These are phyloP conservation scores for Fusarium begoniae DNA, from an alignment of 2,329 filamentous ascomycete genomes.

Conservation along the genomic window DNA sequence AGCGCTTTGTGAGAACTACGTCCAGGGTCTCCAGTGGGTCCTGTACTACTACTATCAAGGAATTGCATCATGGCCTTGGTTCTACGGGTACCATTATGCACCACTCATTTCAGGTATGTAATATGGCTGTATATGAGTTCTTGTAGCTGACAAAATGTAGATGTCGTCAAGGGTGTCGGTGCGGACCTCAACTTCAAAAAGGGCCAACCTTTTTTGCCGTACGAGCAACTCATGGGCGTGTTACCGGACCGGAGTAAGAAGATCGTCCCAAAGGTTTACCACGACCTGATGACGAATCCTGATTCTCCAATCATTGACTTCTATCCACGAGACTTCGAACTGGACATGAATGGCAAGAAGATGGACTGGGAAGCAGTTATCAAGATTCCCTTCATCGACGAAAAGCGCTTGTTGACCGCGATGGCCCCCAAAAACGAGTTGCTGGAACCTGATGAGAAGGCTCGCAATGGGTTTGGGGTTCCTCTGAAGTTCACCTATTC, in stretches of 20 bases:
- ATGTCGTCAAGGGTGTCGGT: conserved; percentile 86
- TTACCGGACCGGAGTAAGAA: conserved; percentile 96
- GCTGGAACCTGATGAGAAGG: conserved; percentile 80
- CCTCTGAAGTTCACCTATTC: conserved; percentile 93
- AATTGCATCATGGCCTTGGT: conserved; percentile 99
- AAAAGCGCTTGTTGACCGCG: conserved; percentile 82
- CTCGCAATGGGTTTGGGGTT: conserved; percentile 89
- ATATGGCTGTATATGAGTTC: neutral
- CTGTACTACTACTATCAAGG: conserved; percentile 98
- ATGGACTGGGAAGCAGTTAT: conserved; percentile 99
- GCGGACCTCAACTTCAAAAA: conserved; percentile 93
- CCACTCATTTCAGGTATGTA: conserved; percentile 86
- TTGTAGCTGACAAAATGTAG: conserved; percentile 59
- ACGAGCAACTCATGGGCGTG: conserved; percentile 97
- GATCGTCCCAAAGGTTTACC: conserved; percentile 89
- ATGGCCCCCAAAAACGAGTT: conserved; percentile 86
- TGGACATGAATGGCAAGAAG: conserved; percentile 99
- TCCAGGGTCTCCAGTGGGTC: conserved; percentile 97
- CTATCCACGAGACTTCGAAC: conserved; percentile 94
- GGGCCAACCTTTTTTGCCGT: conserved; percentile 93
- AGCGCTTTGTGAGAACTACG: conserved; percentile 92
- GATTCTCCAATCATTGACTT: conserved; percentile 97
- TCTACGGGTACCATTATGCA: conserved; percentile 95
- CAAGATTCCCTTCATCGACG: conserved; percentile 98
- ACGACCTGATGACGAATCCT: conserved; percentile 89